phyloP scores from a whole-genome alignment of 2,329 filamentous ascomycete species.

The Talaromyces sp. region DNA sequence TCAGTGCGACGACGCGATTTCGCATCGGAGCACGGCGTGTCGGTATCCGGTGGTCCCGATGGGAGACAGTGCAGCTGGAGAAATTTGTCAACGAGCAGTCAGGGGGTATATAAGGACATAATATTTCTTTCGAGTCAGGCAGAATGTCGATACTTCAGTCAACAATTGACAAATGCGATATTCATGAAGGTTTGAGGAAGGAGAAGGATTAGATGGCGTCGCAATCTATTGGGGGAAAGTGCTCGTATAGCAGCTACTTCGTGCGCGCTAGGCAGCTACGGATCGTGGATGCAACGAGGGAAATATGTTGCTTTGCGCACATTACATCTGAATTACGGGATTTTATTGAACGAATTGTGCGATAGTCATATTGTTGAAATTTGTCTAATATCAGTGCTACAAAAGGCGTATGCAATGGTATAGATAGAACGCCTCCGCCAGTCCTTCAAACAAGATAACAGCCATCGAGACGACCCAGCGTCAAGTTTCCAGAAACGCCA shows the following conservation, averaged over 20 bases:
- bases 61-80: constrained; percentile 5
- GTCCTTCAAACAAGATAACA: not conserved
- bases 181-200: not conserved
- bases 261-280: not conserved
- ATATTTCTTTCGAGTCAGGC: not conserved
- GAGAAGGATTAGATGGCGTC: not conserved
- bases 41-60: constrained; percentile 13
- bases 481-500: not conserved
- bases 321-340: not conserved
- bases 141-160: not conserved
- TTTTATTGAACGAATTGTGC: not conserved
- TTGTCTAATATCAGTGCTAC: not conserved
- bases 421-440: not conserved
- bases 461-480: not conserved
- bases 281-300: not conserved
- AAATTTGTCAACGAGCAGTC: not conserved
- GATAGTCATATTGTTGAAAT: not conserved
- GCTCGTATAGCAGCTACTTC: not conserved
- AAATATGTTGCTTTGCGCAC: not conserved
- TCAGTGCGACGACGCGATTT: not conserved
- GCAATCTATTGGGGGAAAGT: not conserved
- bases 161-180: not conserved
- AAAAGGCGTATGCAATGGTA: not conserved
- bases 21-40: constrained; percentile 14
- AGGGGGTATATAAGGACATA: not conserved